Base-by-base conservation (phyloP, 345 rosid genomes). In the Eucalyptus fibrosa region DNA sequence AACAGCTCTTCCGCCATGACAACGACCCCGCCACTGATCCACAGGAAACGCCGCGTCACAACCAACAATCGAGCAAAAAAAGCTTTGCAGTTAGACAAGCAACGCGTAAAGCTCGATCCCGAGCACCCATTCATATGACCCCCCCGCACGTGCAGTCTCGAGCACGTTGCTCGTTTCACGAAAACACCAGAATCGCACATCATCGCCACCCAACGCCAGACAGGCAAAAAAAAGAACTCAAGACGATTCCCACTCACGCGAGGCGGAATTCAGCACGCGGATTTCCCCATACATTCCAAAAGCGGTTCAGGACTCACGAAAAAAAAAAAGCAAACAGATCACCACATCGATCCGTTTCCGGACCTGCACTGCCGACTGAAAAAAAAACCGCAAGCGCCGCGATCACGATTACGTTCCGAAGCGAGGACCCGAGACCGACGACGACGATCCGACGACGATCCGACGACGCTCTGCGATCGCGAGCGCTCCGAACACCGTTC, bases 1-100 rank as follows among this genome's bases (percentile, higher is more conserved):
- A 94, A 50, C 28, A 94, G 92, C 91, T 94, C 93, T 59, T 88
- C 81, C n/a, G 93, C 32, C 95, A 93, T 94, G 83, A 69, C 80
- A 1, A 40, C 45, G 30, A 77, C 47, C 3, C 24, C 5, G 0
- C 30, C 30, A 0, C 85, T 77, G 30, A 77, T 77, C 85, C 85
- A 40, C 15, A 37, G 30, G 9, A 21, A 77, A 21, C 24, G 85
- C 30, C 47, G 30, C 85, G 30, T 77, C 47, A 6, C 83, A 11
- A 72, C 23, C 8, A 72, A 37, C 45, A 37, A 21, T 72, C 21
- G 42, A 19, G 15, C 83, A 37, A 34, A 72, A 37, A 37, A 10
- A 72, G 45, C 15, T 72, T 72, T 1, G 83, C 45, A 72, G 45
- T 72, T 10, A 2, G 83, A 72, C 40, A 72, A 37, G 45, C 40